These are phyloP conservation scores for Micractinium sp. DNA, from an alignment of 139 green algal genomes.

Conservation along the genomic window DNA sequence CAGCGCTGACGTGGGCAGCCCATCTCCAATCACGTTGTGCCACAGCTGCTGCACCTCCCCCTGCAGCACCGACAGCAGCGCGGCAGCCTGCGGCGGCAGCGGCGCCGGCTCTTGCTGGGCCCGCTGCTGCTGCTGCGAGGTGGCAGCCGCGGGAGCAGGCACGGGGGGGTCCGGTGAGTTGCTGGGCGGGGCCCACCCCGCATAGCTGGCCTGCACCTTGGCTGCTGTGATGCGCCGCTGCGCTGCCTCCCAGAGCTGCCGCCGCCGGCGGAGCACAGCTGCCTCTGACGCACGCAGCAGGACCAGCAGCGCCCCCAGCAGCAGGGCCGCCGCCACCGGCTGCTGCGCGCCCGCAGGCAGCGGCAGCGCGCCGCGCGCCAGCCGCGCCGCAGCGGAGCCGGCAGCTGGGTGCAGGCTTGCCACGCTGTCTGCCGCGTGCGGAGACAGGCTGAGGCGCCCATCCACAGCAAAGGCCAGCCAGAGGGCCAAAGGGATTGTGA, in stretches of 20 bases:
- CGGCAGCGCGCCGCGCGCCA: neutral
- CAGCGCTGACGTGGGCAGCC: neutral
- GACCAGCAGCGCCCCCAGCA: conserved; percentile 4
- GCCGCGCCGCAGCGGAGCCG: neutral
- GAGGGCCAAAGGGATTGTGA: conserved; percentile 20
- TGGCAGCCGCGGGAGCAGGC: no score
- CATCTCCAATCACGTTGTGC: neutral
- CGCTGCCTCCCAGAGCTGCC: neutral
- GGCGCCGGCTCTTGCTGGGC: neutral
- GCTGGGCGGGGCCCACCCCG: neutral
- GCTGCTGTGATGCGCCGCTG: neutral
- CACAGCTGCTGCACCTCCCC: conserved; percentile 4
- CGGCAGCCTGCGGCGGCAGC: neutral
- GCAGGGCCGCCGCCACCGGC: neutral
- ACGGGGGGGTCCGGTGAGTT: neutral
- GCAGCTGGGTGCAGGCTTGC: neutral
- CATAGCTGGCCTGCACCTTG: conserved; percentile 6
- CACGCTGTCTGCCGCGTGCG: neutral
- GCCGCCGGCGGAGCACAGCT: neutral
- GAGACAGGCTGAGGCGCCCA: neutral
- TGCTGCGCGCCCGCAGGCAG: neutral
- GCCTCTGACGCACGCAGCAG: neutral
- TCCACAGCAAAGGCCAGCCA: conserved; percentile 11
- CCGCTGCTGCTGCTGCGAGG: neutral
- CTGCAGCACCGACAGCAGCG: neutral